phyloP scores from a whole-genome alignment of 2,329 filamentous ascomycete species.

The Clonostachys rhizophaga region DNA sequence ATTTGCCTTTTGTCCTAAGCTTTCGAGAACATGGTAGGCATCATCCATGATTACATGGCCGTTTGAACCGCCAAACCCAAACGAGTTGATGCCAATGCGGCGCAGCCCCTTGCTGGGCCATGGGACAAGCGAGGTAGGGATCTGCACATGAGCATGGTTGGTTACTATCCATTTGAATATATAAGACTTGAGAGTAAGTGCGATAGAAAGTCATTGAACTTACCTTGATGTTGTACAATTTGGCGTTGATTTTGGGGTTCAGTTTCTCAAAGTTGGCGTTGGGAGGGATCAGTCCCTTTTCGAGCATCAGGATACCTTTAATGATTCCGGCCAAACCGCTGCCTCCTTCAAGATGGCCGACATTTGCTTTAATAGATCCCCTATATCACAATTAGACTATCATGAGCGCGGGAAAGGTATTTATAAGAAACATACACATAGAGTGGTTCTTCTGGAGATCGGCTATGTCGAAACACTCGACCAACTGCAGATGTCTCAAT shows the following conservation, averaged over 20 bases:
- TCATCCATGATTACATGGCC: slow-evolving; percentile 18
- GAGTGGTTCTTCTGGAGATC: neutral
- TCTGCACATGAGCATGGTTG: no score
- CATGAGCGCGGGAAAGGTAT: neutral
- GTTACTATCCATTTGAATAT: no score
- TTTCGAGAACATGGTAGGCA: slow-evolving; percentile 3
- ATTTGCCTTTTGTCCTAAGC: slow-evolving; percentile 1
- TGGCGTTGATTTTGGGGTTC: slow-evolving; percentile 4
- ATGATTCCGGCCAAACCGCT: slow-evolving; percentile 10
- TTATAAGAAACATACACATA: neutral
- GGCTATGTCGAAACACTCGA: slow-evolving; percentile 3
- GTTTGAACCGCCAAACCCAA: slow-evolving; percentile 27
- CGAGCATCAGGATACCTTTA: slow-evolving; percentile 8
- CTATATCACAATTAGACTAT: neutral
- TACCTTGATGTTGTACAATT: neutral
- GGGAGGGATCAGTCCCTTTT: slow-evolving; percentile 9
- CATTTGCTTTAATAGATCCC: slow-evolving; percentile 10
- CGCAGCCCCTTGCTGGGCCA: slow-evolving; percentile 32
- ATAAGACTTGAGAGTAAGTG: neutral
- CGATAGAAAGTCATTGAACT: no score
- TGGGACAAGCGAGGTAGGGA: slow-evolving; percentile 4
- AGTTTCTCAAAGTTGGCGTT: slow-evolving; percentile 17
- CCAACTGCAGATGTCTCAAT: slow-evolving; percentile 28
- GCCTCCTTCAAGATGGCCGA: slow-evolving; percentile 12
- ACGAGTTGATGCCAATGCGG: slow-evolving; percentile 21